Base-by-base conservation (phyloP, 2,329 filamentous ascomycete genomes). In the Colletotrichum brevisporum region DNA sequence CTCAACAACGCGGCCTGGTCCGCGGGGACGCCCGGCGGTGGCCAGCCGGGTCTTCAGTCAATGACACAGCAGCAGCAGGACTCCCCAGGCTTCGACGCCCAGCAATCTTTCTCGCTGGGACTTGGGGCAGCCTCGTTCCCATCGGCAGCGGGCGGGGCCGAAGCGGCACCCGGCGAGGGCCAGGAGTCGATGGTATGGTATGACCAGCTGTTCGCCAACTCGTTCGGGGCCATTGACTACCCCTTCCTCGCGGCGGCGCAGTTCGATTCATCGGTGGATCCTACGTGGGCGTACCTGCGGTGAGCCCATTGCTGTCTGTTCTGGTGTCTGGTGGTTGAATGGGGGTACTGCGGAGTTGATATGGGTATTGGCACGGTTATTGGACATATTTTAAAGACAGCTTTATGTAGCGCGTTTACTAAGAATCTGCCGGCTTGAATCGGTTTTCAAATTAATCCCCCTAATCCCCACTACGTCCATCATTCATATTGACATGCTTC, bases 141-240 rank as follows among this genome's bases (percentile, higher is more conserved):
- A 36, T 36, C 31, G 6, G 31, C 63, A 4, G 45, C 43, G 13
- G 27, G 27, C 6, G 16, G 16, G 3, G 21, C 57, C 1, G 63
- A 53, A 2, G 24, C 26, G 2, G 56, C 45, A 6, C 55, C 67
- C 1, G 73, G 16, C 0, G 77, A 79, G 18, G 77, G 76, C 0
- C 77, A 79, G n/a, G 76, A 78, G 58, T 78, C 77, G 0, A 78
- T 78, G 69, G 76, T 78, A 50, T 79, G 77, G 77, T 79, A 78
- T 45, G 77, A 79, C 8, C 77, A 79, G 45, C 51, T 79, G 18
- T 79, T 79, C 65, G 77, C 75, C 1, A 78, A 76, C 43, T 78
- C 77, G 0, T 78, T 79, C 51, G 77, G 75, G 26, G 76, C 76
- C 1, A 77, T 79, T 52, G 77, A 79, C 9, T 78, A 78, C 18